Evolutionary conservation across 2,329 filamentous ascomycete species (phyloP).

Genomic region (Fusarium dimerum): DNA sequence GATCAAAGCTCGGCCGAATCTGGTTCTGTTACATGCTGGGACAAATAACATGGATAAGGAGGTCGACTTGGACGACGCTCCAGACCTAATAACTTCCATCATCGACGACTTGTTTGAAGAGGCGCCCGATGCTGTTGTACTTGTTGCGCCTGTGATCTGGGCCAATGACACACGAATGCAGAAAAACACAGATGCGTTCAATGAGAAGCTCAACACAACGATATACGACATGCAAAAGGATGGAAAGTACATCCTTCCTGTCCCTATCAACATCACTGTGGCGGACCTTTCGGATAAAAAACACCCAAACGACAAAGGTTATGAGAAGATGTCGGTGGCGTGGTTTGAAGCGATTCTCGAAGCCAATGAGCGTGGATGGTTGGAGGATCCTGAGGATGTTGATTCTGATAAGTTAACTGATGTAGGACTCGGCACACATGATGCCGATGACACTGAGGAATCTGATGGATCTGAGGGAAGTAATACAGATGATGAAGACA

Average conservation of each 20-base stretch:
- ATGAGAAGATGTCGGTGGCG: slow-evolving; percentile 19
- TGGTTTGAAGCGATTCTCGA: slow-evolving; percentile 15
- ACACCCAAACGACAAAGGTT: slow-evolving; percentile 18
- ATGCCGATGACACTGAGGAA: background rate
- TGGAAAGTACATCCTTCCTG: slow-evolving; percentile 9
- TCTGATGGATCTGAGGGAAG: background rate
- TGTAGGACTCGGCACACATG: background rate
- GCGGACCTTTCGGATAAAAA: slow-evolving; percentile 12
- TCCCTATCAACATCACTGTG: slow-evolving; percentile 11
- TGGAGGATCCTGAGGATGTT: slow-evolving; percentile 9
- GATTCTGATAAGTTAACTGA: background rate
- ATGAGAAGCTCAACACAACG: slow-evolving; percentile 6
- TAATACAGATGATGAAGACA: background rate
- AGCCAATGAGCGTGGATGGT: slow-evolving; percentile 14
- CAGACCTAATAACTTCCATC: slow-evolving; percentile 9
- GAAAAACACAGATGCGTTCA: slow-evolving; percentile 16
- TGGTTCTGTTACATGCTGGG: slow-evolving; percentile 19
- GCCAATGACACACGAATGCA: slow-evolving; percentile 16
- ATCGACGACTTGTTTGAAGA: slow-evolving; percentile 15
- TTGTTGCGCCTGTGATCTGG: slow-evolving; percentile 18
- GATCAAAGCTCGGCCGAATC: slow-evolving; percentile 12
- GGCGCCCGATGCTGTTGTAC: slow-evolving; percentile 12
- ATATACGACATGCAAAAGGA: slow-evolving; percentile 2
- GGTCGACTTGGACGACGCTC: background rate
- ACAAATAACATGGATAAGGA: slow-evolving; percentile 19